A percentile compares a stretch with the other conserved stretches of the same genome.
Conservation (phyloP, 306 rosid genomes). For the Hippophae gyantsensis region DNA sequence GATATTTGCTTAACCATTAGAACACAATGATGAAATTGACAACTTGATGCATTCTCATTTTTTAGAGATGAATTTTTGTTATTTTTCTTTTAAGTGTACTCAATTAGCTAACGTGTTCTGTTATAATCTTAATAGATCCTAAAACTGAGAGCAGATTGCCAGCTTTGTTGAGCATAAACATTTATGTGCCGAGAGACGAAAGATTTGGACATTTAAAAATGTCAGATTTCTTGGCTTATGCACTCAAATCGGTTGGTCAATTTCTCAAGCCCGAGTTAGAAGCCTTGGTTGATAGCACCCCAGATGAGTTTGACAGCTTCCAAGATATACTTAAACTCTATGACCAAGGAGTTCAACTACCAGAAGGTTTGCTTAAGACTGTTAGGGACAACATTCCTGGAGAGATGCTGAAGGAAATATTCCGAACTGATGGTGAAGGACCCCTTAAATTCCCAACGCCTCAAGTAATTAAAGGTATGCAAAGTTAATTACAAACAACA, state of each 20-base stretch:
- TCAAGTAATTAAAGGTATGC: conserved; percentile 69
- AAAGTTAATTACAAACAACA: background rate
- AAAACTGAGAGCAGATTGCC: conserved; percentile 45
- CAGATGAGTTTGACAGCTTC: conserved; percentile 52
- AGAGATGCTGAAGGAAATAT: conserved; percentile 58
- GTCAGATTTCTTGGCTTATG: conserved; percentile 63
- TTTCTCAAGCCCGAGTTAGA: conserved; percentile 54
- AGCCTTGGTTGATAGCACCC: conserved; percentile 36
- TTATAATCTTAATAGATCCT: conserved; percentile 36
- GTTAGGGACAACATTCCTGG: conserved; percentile 41
- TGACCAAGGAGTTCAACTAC: conserved; percentile 61
- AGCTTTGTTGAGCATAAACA: conserved; percentile 37
- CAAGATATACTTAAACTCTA: conserved; percentile 55
- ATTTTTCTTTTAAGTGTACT: background rate
- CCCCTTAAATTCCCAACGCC: conserved; percentile 57
- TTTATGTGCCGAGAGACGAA: conserved; percentile 86
- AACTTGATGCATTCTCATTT: background rate
- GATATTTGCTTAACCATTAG: background rate
- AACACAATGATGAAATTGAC: background rate
- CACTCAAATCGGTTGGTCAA: conserved; percentile 55
- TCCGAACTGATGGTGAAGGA: conserved; percentile 53
- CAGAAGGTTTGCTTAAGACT: conserved; percentile 28
- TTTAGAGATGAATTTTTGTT: too few relatives aligned
- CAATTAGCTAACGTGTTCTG: background rate
- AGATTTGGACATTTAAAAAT: conserved; percentile 70